Percentiles rank a stretch among this genome's conserved stretches.
Evolutionary conservation across 176 grass and related monocot genomes (phyloP).

Genomic region (Cymbopogon citratus): DNA sequence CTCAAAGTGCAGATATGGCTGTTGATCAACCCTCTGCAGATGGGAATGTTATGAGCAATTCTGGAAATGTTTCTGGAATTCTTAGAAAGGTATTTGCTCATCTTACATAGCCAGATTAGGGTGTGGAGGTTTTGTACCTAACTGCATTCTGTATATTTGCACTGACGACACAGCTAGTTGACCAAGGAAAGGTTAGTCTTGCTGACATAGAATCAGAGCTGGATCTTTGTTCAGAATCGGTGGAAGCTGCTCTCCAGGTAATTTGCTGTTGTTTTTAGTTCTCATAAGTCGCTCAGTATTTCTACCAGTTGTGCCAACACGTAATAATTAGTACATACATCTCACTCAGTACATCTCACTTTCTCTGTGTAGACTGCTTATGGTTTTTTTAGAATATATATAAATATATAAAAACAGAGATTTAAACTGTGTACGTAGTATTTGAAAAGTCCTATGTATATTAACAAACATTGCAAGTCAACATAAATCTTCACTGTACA

Average conservation of each 20-base stretch:
- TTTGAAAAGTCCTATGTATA: neutral
- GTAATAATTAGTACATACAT: conserved; percentile 2
- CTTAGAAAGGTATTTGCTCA: conserved; percentile 69
- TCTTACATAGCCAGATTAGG: conserved; percentile 13
- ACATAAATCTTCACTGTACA: neutral
- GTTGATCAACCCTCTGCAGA: conserved; percentile 32
- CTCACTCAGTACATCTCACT: neutral
- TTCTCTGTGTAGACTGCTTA: neutral
- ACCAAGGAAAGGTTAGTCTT: conserved; percentile 62
- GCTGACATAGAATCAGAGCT: conserved; percentile 67
- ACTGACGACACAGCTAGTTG: conserved; percentile 57
- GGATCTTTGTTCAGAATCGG: conserved; percentile 60
- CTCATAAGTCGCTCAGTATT: neutral
- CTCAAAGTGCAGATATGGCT: conserved; percentile 32
- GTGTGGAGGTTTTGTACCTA: neutral
- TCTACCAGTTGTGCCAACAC: neutral
- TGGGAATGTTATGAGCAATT: conserved; percentile 38
- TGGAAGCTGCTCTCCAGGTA: conserved; percentile 79
- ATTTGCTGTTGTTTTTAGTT: neutral
- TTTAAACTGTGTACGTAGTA: neutral
- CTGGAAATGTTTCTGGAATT: conserved; percentile 47
- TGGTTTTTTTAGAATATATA: neutral
- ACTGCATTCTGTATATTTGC: conserved; percentile 29
- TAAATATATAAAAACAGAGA: neutral
- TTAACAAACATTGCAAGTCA: neutral